Evolutionary conservation across 1,139 yeast genomes (phyloP), one percentile per base, ranked within the genome.

Genomic region (Protomyces inouyei): DNA sequence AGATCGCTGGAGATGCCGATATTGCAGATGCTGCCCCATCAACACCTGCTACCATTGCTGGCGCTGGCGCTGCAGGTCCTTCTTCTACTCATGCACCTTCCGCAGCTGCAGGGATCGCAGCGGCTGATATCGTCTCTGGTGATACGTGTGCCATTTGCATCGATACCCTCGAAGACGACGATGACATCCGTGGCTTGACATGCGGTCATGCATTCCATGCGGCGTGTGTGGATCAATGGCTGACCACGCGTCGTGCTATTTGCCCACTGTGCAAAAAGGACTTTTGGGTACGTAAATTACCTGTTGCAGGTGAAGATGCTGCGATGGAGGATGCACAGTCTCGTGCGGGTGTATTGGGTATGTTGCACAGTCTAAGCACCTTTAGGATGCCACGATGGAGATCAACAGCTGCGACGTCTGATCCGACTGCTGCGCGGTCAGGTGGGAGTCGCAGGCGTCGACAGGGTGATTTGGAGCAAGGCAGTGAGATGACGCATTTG

Each of bases 201-300:
- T 89, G 96, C 76, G 93, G 93, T 2, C 96, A 89, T 74, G 90
- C 87, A 1, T 89, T 85, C 80, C 96, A 89, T 72, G 80, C 86
- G 10, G 85, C 81, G 32, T 89, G 96, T 75, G 79, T 89, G 60
- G 95, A 87, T 70, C 93, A 93, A 0, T 88, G 96, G 96, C 77
- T 89, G 59, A 85, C 85, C 3, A 82, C 82, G 67, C 78, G 93
- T 69, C 80, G 88, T 64, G 93, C 93, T 0, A 86, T 90, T 71
- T 89, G 96, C 72, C 96, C 96, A 8, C 83, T 86, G 79, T 89
- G 96, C 75, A 87, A 88, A 72, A 77, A 70, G n/a, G 77, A 74
- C 66, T 75, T 72, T 67, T 74, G 71, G 66, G 71, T 67, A 8
- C 74, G 74, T 16, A 70, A 69, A 38, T n/a, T 52, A 28, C 60